These are phyloP conservation scores for Pythium brassicae DNA, from an alignment of 352 stramenopile genomes.

Conservation along the genomic window DNA sequence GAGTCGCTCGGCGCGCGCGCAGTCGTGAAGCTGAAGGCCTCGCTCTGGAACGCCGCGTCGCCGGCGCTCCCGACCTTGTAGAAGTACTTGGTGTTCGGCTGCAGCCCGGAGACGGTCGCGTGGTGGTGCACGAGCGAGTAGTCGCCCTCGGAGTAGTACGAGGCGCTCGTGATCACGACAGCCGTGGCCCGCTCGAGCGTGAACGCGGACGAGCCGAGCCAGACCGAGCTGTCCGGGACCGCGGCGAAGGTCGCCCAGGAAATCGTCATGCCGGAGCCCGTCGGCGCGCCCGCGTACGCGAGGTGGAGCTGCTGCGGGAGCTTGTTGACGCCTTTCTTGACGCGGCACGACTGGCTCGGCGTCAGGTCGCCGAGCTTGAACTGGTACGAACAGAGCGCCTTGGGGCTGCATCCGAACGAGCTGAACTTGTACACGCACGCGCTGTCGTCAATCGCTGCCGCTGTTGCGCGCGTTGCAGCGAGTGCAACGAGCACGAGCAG, in stretches of 20 bases:
- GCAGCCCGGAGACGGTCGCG: conserved; percentile 22
- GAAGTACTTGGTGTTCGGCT: conserved; percentile 33
- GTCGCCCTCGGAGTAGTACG: conserved; percentile 47
- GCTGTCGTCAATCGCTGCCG: conserved; percentile 20
- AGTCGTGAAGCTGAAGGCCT: conserved; percentile 29
- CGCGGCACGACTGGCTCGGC: conserved; percentile 37
- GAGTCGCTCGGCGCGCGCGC: conserved; percentile 19
- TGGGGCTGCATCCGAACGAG: conserved; percentile 23
- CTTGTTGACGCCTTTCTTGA: conserved; percentile 36
- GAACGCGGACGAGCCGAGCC: conserved; percentile 29
- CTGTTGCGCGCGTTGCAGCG: neutral
- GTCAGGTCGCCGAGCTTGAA: conserved; percentile 36
- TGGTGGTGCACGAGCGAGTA: conserved; percentile 47
- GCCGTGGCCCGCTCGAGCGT: conserved; percentile 17
- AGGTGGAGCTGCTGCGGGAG: conserved; percentile 59
- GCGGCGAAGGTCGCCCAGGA: conserved; percentile 53
- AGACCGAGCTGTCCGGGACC: conserved; percentile 35
- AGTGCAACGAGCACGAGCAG: neutral
- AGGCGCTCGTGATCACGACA: conserved; percentile 16
- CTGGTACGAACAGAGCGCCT: conserved; percentile 30
- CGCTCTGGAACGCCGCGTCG: conserved; percentile 21
- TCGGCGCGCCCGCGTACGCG: conserved; percentile 34
- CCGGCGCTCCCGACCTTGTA: conserved; percentile 42
- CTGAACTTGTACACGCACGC: conserved; percentile 25
- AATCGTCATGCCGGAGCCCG: conserved; percentile 48